Conservation (phyloP, 768 basidiomycete genomes). For the Russula earlei region DNA sequence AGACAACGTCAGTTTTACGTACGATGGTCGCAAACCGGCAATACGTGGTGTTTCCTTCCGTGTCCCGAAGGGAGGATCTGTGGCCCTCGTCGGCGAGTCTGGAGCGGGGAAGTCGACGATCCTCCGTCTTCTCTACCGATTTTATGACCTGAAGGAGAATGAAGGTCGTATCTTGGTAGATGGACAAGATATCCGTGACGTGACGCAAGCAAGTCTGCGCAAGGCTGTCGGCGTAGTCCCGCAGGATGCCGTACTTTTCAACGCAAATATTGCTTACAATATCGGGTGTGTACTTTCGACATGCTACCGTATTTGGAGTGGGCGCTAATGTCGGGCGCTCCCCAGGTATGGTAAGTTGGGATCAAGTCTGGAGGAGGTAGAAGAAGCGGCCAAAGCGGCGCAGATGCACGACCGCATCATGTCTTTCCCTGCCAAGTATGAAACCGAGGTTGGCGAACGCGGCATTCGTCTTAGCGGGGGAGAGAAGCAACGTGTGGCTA, state of each 20-base stretch:
- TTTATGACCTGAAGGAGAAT: conserved; percentile 81
- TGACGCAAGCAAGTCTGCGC: conserved; percentile 74
- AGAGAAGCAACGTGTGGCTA: conserved; percentile 84
- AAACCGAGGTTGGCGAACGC: conserved; percentile 84
- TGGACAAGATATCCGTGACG: conserved; percentile 77
- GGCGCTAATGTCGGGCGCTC: background rate
- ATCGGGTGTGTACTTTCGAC: conserved; percentile 41
- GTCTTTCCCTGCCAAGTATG: conserved; percentile 78
- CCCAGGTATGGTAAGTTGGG: conserved; percentile 69
- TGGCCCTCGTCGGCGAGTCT: conserved; percentile 82
- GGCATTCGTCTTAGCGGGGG: conserved; percentile 80
- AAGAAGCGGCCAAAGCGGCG: conserved; percentile 68
- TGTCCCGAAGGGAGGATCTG: conserved; percentile 77
- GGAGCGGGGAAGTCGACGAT: conserved; percentile 81
- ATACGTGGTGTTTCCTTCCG: conserved; percentile 78
- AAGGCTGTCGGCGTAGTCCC: conserved; percentile 86
- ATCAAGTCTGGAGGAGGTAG: conserved; percentile 61
- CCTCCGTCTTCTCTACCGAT: conserved; percentile 79
- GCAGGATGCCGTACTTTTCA: conserved; percentile 72
- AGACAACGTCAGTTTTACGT: conserved; percentile 85
- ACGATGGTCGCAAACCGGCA: conserved; percentile 61
- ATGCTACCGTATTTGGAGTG: background rate
- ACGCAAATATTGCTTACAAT: conserved; percentile 61
- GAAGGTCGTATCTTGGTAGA: conserved; percentile 77
- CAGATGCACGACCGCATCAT: conserved; percentile 84